Base-by-base conservation (phyloP, 129 eudicot species). In the Escallonia herrerae region DNA sequence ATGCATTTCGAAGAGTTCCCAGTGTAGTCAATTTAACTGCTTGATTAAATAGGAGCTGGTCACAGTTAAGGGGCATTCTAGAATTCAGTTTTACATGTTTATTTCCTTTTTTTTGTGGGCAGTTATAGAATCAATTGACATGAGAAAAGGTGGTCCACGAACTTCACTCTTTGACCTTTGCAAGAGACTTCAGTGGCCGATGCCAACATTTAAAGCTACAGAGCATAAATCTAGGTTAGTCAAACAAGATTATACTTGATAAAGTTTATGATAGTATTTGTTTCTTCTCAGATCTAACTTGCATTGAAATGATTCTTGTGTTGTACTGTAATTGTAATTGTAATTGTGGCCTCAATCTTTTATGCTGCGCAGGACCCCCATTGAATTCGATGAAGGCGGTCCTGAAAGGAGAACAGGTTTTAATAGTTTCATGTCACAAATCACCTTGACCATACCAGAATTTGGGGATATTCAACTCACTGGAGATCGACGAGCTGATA, bases 131-230 rank as follows among this genome's bases (percentile, higher is more conserved):
- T 82, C 90, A 1, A 83, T 94, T 39, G 73, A 79, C 67, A 82
- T 70, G 78, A 84, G 77, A 15, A 94, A 89, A 72, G 99, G 99
- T 40, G 97, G 95, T 55, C 97, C 99, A 33, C 77, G 99, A 70
- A 73, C 50, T n/a, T 42, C 97, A 45, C 79, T 94, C 7, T 89
- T 62, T 49, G 90, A 72, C 2, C 70, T 89, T 15, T 94, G 99
- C 83, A 89, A 77, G 74, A 84, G 60, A 65, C 60, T 80, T 73
- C 99, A 94, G 69, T 89, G 96, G 96, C 97, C 90, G 15, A 80
- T 84, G 88, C 99, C 99, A 62, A 68, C 71, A 13, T 86, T 89
- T 43, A 71, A 73, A 3, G 6, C 90, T 15, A 66, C 78, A 0
- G 97, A 94, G 81, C 60, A 76, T 33, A 84, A 75, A 63, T 86